These are phyloP conservation scores for Colletotrichum tropicale DNA, from an alignment of 2,329 filamentous ascomycete genomes.

Conservation along the genomic window DNA sequence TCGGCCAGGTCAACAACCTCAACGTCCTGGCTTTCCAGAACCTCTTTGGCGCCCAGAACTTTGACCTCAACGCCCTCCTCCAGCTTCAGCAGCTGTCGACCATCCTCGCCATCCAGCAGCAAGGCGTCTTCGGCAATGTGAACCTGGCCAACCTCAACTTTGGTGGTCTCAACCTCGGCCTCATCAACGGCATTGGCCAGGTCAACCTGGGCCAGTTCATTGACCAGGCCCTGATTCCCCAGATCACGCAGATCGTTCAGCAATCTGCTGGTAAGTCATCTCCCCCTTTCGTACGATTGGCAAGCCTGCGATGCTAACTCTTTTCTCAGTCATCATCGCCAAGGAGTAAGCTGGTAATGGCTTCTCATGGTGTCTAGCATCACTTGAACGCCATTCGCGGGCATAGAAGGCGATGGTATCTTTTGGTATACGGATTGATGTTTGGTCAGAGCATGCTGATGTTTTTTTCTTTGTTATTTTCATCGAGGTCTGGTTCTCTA, in stretches of 20 bases:
- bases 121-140: slow-evolving; percentile 32
- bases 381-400: not conserved
- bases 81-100: slow-evolving; percentile 46
- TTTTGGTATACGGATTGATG: not conserved
- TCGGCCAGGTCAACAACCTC: slow-evolving; percentile 36
- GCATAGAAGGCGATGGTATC: not conserved
- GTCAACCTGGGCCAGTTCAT: slow-evolving; percentile 34
- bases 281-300: not conserved
- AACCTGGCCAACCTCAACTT: slow-evolving; percentile 30
- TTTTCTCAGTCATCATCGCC: not conserved
- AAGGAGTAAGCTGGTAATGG: not conserved
- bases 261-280: slow-evolving; percentile 12
- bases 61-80: slow-evolving; percentile 45
- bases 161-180: slow-evolving; percentile 31
- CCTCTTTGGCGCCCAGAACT: slow-evolving; percentile 43
- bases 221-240: slow-evolving; percentile 27
- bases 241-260: slow-evolving; percentile 31
- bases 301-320: not conserved
- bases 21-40: slow-evolving; percentile 46
- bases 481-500: not conserved
- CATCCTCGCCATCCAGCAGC: slow-evolving; percentile 36
- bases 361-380: not conserved
- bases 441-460: not conserved
- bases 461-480: not conserved
- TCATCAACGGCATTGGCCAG: slow-evolving; percentile 29